Base-by-base conservation (phyloP, 495 filamentous ascomycete genomes). In the Lophiostoma macrostomum region DNA sequence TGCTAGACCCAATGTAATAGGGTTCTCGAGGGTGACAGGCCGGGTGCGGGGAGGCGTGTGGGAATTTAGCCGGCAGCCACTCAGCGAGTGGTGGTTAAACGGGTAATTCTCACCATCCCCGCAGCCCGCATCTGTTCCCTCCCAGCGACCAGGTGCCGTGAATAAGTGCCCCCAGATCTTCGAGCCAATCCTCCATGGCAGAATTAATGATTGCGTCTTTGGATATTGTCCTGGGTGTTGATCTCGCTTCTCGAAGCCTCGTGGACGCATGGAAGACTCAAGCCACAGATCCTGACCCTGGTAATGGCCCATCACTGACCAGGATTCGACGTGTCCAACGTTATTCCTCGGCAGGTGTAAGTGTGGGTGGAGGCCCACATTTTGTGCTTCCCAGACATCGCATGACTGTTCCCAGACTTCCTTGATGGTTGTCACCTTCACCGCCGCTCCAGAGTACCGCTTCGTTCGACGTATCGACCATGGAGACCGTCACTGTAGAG, bases 171-270 rank as follows among this genome's bases (percentile, higher is more conserved):
- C 24, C 48, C 47, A 52, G 48, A 53, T 52, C 48, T 47, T 20
- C 55, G 27, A 34, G 44, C 35, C 51, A 34, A 49, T 49, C 28
- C 29, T 27, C 38, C 45, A 48, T 37, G 46, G 41, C 45, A 44
- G 36, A 49, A 45, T 47, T 46, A 53, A 58, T 46, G 35, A 50
- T 47, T 40, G 55, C 55, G 47, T 58, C 34, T 47, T 52, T 32
- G 38, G 55, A 58, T 58, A 58, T 58, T 58, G 55, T 5, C 36
- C 54, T 44, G 37, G n/a, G 42, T 31, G 24, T 14, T 54, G 49
- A 60, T 60, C 56, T 60, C 56, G 56, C 56, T 60, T 60, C 56
- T 60, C 56, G 56, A 60, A 60, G 56, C 56, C 43, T 49, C 56
- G 50, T 60, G 56, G 45, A 54, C 46, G 56, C 56, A 54, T 60